Conservation (phyloP, 1,139 yeast species). For the Eremothecium cymbalariae region DNA sequence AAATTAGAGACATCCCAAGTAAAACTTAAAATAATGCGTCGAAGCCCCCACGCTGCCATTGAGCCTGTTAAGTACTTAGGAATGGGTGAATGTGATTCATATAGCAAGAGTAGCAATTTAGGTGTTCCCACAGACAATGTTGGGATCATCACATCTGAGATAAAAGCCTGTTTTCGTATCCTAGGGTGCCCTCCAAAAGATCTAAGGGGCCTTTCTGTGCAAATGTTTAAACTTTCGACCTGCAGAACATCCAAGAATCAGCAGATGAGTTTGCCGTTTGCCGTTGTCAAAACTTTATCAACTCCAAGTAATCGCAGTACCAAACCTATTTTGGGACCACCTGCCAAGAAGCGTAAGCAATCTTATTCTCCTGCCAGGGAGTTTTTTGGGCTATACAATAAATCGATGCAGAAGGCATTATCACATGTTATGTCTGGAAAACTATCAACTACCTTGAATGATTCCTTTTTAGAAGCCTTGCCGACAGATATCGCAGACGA, state of each 20-base stretch:
- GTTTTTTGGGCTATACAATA: slow-evolving; percentile 14
- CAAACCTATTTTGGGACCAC: slow-evolving; percentile 1
- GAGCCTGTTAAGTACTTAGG: slow-evolving; percentile 77
- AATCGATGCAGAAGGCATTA: slow-evolving; percentile 10
- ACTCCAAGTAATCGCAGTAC: slow-evolving; percentile 4
- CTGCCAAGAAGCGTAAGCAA: slow-evolving; percentile 3
- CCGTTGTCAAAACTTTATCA: slow-evolving; percentile 10
- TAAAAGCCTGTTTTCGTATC: slow-evolving; percentile 48
- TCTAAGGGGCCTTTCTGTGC: slow-evolving; percentile 71
- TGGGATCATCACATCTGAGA: slow-evolving; percentile 54
- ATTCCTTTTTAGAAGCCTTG: slow-evolving; percentile 22
- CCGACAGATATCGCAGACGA: slow-evolving; percentile 30
- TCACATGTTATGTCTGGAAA: slow-evolving; percentile 1
- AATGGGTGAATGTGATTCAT: slow-evolving; percentile 67
- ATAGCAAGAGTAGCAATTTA: slow-evolving; percentile 51
- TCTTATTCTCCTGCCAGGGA: slow-evolving; percentile 14
- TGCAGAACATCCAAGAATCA: slow-evolving; percentile 31
- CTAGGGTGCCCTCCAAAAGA: slow-evolving; percentile 57
- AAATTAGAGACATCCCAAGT: slow-evolving; percentile 49
- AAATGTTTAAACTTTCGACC: slow-evolving; percentile 44
- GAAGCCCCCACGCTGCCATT: slow-evolving; percentile 60
- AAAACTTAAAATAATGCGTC: slow-evolving; percentile 55
- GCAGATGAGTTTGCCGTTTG: slow-evolving; percentile 41
- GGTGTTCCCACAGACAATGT: slow-evolving; percentile 58
- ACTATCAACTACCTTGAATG: slow-evolving; percentile 17